Evolutionary conservation across 306 rosid species (phyloP).

Genomic region (Trifolium pratense): DNA sequence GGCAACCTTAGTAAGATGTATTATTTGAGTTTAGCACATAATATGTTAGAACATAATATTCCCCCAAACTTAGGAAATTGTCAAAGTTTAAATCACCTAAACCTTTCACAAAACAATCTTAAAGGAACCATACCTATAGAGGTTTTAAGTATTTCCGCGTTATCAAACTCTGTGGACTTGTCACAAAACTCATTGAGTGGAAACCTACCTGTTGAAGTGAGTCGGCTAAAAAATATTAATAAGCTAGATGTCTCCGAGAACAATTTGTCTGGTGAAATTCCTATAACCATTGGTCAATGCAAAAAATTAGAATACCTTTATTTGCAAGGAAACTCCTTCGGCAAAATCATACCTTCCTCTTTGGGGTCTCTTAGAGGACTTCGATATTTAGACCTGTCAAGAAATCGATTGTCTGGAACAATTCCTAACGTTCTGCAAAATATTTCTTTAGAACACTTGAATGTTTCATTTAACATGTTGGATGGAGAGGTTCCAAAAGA

Average conservation of each 20-base stretch:
- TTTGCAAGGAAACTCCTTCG: conserved; percentile 41
- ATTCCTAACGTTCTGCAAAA: conserved; percentile 14
- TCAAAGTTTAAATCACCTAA: neutral
- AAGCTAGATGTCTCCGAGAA: conserved; percentile 39
- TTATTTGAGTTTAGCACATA: neutral
- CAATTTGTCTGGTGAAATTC: conserved; percentile 40
- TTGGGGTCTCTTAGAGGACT: conserved; percentile 34
- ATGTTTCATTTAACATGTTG: conserved; percentile 36
- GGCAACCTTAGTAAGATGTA: neutral
- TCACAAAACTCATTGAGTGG: conserved; percentile 46
- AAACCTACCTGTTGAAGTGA: conserved; percentile 27
- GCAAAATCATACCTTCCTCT: conserved; percentile 39
- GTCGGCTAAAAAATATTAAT: conserved; percentile 11
- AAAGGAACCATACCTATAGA: conserved; percentile 45
- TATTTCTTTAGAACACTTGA: conserved; percentile 10
- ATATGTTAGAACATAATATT: neutral
- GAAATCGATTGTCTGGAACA: conserved; percentile 31
- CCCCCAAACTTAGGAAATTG: neutral
- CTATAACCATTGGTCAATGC: conserved; percentile 8
- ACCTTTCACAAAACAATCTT: conserved; percentile 26
- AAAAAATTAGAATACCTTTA: conserved; percentile 30
- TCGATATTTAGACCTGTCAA: conserved; percentile 8
- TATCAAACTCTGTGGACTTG: conserved; percentile 31
- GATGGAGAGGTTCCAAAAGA: conserved; percentile 33
- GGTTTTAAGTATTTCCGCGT: conserved; percentile 19